Conservation (phyloP, 1,284 basidiomycete genomes). For the Termitomyces sp. region DNA sequence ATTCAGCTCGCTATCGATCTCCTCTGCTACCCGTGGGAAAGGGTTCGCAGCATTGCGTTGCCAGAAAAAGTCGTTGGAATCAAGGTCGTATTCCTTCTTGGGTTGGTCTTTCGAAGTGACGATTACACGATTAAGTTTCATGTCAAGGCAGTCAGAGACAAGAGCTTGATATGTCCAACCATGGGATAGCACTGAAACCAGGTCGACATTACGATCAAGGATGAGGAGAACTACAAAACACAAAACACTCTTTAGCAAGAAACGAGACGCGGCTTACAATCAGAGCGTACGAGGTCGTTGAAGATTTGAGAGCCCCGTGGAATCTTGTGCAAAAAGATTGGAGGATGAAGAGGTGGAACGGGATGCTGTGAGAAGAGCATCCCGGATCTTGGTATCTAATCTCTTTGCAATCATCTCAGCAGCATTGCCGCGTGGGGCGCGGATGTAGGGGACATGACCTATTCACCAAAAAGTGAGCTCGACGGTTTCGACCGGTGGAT, state of each 20-base stretch:
- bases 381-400: slow-evolving; percentile 88
- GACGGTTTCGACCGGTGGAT: background rate
- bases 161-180: slow-evolving; percentile 99
- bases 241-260: slow-evolving; percentile 8
- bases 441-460: slow-evolving; percentile 94
- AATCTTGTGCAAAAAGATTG: slow-evolving; percentile 67
- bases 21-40: slow-evolving; percentile 98
- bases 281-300: slow-evolving; percentile 73
- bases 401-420: slow-evolving; percentile 98
- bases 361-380: slow-evolving; percentile 83
- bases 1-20: slow-evolving; percentile 91
- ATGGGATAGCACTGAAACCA: slow-evolving; percentile 93
- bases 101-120: slow-evolving; percentile 45
- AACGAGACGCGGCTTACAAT: slow-evolving; percentile 2
- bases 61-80: slow-evolving; percentile 99
- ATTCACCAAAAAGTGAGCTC: background rate
- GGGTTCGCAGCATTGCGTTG: slow-evolving; percentile 93
- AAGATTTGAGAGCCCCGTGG: slow-evolving; percentile 66
- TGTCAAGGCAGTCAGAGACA: slow-evolving; percentile 95
- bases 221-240: slow-evolving; percentile 75
- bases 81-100: slow-evolving; percentile 93
- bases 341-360: slow-evolving; percentile 53
- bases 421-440: slow-evolving; percentile 92
- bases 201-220: slow-evolving; percentile 92
- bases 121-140: slow-evolving; percentile 94